Conservation (phyloP, 352 stramenopile genomes). For the Phytophthora tubulina region DNA sequence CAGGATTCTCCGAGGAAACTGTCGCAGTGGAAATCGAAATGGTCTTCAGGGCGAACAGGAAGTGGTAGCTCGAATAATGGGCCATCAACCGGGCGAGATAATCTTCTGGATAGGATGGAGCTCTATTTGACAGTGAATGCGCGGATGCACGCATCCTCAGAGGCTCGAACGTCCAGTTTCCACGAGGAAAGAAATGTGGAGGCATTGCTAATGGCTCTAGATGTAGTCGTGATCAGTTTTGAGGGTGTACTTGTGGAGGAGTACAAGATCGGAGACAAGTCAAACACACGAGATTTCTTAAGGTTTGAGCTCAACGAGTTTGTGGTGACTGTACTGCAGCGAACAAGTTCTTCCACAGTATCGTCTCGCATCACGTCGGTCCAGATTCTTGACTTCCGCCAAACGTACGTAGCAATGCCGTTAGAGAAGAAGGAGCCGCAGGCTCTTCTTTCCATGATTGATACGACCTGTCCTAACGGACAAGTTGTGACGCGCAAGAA, state of each 20-base stretch:
- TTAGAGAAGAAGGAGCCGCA: conserved; percentile 37
- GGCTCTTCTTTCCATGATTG: conserved; percentile 43
- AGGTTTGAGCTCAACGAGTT: conserved; percentile 78
- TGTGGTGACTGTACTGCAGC: conserved; percentile 71
- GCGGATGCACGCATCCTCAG: conserved; percentile 69
- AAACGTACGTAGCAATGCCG: conserved; percentile 35
- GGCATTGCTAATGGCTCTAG: conserved; percentile 71
- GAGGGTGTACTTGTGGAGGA: conserved; percentile 48
- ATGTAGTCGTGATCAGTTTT: conserved; percentile 74
- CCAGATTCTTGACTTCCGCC: conserved; percentile 76
- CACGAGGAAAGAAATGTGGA: conserved; percentile 57
- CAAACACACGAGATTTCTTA: conserved; percentile 66
- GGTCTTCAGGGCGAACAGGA: conserved; percentile 47
- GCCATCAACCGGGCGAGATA: conserved; percentile 20
- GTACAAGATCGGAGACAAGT: conserved; percentile 37
- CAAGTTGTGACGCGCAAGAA: conserved; percentile 27
- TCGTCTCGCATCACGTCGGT: conserved; percentile 67
- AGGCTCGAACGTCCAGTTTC: conserved; percentile 53
- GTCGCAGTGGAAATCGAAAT: conserved; percentile 75
- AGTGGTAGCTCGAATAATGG: conserved; percentile 25
- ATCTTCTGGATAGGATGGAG: conserved; percentile 52
- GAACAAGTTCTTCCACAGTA: conserved; percentile 56
- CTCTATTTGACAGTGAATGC: conserved; percentile 69
- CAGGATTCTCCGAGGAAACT: conserved; percentile 77
- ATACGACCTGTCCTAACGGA: conserved; percentile 6